Evolutionary conservation across 768 basidiomycete genomes (phyloP), one percentile per base, ranked within the genome.

Genomic region (Pulveroboletus sp.): DNA sequence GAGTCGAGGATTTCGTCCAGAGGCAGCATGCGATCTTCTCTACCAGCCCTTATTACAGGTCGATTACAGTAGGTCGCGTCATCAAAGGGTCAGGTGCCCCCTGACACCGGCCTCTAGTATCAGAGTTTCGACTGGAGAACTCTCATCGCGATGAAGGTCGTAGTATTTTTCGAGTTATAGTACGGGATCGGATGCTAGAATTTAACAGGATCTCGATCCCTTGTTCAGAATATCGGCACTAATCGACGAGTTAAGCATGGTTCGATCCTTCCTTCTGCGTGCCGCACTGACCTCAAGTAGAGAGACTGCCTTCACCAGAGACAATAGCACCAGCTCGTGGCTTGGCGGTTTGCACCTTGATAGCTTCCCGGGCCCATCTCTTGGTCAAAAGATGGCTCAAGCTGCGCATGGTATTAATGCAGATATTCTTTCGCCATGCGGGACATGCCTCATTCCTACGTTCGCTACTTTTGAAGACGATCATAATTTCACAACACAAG

Each of bases 71-170:
- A 57, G 51, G 80, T 59, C 11, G 10, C 49, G 8, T 38, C 44
- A 24, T 30, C 35, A 4, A 27, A 38, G 18, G 17, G 26, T 33
- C 28, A 35, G 5, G 8, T 4, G 24, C 31, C 8, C 35, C 21
- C 28, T 54, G 31, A 56, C 42, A 4, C 27, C 7, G n/a, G 39
- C 47, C 39, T 21, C 7, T 56, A 89, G 86, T 87, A 80, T 56
- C 86, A 92, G 71, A 86, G 85, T 58, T 89, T 89, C 57, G 84
- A 89, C 63, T 91, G 89, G 89, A 74, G 87, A 57, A 83, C 86
- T 13, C 63, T 91, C 13, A 64, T 86, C 43, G 75, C 69, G 21
- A 89, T 89, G 84, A 86, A 85, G 76, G 81, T 77, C 54, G 43
- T 26, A 15, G 13, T 7, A 26, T 26, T 26, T 32, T 27, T 35